Base-by-base conservation (phyloP, 129 eudicot species). In the Dittrichia graveolens region DNA sequence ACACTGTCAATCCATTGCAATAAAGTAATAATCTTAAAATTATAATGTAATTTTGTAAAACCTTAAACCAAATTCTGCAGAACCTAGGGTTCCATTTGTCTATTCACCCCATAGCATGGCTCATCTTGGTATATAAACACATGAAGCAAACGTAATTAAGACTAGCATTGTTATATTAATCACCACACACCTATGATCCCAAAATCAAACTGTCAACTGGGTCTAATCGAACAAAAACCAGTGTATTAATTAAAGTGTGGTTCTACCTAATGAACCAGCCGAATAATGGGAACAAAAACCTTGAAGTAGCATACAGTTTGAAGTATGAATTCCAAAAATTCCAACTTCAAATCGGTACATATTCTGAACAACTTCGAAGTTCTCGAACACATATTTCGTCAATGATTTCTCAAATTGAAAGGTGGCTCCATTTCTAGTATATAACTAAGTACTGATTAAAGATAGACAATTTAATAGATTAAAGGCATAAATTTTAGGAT, bases 381-480 rank as follows among this genome's bases (percentile, higher is more conserved):
- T 24, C 31, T 24, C 31, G 0, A 46, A 31, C 42, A 9, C 4
- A 64, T 9, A 45, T 42, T 6, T 63, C 43, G 53, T 24, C 11
- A 43, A 9, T 24, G 31, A 24, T 24, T 24, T 18, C 8, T 65
- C 6, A 44, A 65, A 65, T 19, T 45, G 58, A 7, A 61, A 61
- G 34, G 49, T n/a, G 6, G 12, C 6, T 40, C n/a, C n/a, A 62
- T 15, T 9, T 40, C n/a, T 37, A 62, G 44, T 18, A 64, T 37
- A 45, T 18, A 16, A 8, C 69, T n/a, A 8, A 47, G 13, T 47
- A 67, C 48, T 39, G 60, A 67, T 35, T 49, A n/a, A 48, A 50
- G 40, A 55, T 43, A 12, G 54, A 70, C 53, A 70, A 19, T 18
- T 70, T 5, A 55, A 55, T 37, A 31, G 73, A 3, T 66, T 19